Conservation (phyloP, 176 grass and related monocot species). For the Bromus sterilis region DNA sequence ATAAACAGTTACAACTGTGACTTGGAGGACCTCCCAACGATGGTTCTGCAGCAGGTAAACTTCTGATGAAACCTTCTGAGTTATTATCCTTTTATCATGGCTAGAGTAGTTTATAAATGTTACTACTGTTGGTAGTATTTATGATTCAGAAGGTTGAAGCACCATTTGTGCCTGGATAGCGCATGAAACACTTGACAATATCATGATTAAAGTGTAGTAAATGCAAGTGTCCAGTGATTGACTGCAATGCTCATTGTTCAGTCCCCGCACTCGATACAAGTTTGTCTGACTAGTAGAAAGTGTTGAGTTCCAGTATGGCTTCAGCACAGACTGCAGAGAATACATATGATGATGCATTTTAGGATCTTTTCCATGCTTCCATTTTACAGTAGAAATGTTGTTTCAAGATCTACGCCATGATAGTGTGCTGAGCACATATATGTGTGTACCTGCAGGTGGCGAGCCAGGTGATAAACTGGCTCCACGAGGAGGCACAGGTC, state of each 20-base stretch:
- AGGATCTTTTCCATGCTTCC: not conserved
- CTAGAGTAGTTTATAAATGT: not conserved
- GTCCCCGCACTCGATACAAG: not conserved
- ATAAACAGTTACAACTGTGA: slow-evolving; percentile 79
- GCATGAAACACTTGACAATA: not conserved
- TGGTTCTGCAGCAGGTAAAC: slow-evolving; percentile 93
- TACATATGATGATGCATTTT: not conserved
- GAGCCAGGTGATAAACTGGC: slow-evolving; percentile 79
- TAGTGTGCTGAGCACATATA: no score
- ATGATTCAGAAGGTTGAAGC: not conserved
- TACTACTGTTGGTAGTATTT: not conserved
- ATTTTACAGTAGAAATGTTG: not conserved
- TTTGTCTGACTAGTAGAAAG: not conserved
- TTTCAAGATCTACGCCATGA: not conserved
- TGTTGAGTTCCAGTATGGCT: not conserved
- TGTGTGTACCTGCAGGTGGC: slow-evolving; percentile 41
- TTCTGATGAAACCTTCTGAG: not conserved
- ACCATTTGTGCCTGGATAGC: slow-evolving; percentile 1
- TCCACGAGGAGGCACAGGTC: slow-evolving; percentile 76
- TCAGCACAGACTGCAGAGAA: not conserved
- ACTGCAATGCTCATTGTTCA: not conserved
- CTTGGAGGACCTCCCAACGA: slow-evolving; percentile 85
- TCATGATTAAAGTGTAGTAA: not conserved
- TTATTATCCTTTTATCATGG: slow-evolving; percentile 16
- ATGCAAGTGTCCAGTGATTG: not conserved